phyloP scores from a whole-genome alignment of 2,329 filamentous ascomycete genomes.

The Sclerotinia minor region DNA sequence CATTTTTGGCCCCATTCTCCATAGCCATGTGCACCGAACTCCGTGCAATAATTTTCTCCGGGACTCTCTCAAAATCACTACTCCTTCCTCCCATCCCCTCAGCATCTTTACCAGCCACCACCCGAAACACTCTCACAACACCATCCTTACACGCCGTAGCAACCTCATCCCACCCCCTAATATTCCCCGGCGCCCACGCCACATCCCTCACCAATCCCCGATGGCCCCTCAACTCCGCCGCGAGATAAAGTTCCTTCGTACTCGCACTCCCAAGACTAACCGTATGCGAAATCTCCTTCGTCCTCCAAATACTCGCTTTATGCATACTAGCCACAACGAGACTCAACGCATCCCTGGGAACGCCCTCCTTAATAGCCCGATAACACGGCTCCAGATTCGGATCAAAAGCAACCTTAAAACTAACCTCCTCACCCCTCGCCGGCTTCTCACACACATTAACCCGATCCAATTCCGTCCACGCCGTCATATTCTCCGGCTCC shows the following conservation, averaged over 20 bases:
- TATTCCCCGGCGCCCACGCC: conserved; percentile 89
- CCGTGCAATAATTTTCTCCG: conserved; percentile 30
- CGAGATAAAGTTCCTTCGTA: conserved; percentile 79
- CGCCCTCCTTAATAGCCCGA: conserved; percentile 74
- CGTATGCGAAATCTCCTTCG: conserved; percentile 56
- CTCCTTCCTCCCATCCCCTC: conserved; percentile 27
- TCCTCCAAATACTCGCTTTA: conserved; percentile 79
- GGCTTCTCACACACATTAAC: conserved; percentile 72
- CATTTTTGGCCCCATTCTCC: conserved; percentile 40
- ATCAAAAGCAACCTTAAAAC: conserved; percentile 84
- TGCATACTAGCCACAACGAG: conserved; percentile 87
- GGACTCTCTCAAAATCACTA: conserved; percentile 39
- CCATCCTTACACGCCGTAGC: conserved; percentile 94
- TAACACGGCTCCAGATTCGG: conserved; percentile 82
- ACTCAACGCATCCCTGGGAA: conserved; percentile 74
- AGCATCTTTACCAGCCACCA: conserved; percentile 58
- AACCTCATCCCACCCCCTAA: conserved; percentile 84
- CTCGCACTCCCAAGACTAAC: conserved; percentile 56
- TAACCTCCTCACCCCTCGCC: conserved; percentile 77
- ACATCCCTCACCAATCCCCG: conserved; percentile 80
- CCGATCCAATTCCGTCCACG: conserved; percentile 74
- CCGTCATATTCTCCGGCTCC: conserved; percentile 75
- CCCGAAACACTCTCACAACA: conserved; percentile 80
- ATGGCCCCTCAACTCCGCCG: conserved; percentile 73
- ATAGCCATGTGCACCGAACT: conserved; percentile 35